These are phyloP conservation scores for Gelatoporia subvermispora DNA, from an alignment of 768 basidiomycete genomes.

Conservation along the genomic window DNA sequence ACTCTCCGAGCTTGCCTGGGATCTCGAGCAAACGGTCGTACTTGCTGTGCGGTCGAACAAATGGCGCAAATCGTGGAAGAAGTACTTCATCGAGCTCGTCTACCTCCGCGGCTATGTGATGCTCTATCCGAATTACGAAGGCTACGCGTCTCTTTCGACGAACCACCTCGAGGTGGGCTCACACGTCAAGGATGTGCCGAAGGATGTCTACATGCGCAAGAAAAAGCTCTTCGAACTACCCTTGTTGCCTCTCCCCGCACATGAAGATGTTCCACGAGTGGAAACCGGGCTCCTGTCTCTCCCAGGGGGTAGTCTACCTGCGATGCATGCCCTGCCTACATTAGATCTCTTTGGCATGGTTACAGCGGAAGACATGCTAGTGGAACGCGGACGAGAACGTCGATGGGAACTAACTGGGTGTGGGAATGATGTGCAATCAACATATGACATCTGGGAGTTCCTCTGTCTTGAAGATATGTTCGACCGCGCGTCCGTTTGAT, in stretches of 20 bases:
- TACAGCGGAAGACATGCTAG: slow-evolving; percentile 30
- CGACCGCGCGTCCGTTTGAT: background rate
- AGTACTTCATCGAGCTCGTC: slow-evolving; percentile 82
- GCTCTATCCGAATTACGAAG: slow-evolving; percentile 82
- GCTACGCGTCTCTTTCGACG: slow-evolving; percentile 75
- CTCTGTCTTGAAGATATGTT: slow-evolving; percentile 13
- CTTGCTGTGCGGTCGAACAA: slow-evolving; percentile 74
- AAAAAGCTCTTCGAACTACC: slow-evolving; percentile 64
- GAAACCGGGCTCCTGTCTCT: slow-evolving; percentile 48
- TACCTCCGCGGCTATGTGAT: slow-evolving; percentile 81
- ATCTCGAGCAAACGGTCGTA: slow-evolving; percentile 45
- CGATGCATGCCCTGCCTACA: slow-evolving; percentile 53
- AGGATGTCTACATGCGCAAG: slow-evolving; percentile 45
- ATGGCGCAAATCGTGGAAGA: slow-evolving; percentile 85
- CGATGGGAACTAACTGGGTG: slow-evolving; percentile 22
- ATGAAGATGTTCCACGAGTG: slow-evolving; percentile 13
- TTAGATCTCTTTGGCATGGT: slow-evolving; percentile 47
- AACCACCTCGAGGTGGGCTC: slow-evolving; percentile 85
- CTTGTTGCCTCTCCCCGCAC: slow-evolving; percentile 48
- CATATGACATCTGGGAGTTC: slow-evolving; percentile 17
- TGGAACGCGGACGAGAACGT: slow-evolving; percentile 27
- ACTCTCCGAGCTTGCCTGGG: slow-evolving; percentile 47
- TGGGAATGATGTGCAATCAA: slow-evolving; percentile 1
- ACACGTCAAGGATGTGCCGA: slow-evolving; percentile 61
- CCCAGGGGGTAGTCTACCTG: slow-evolving; percentile 49